Evolutionary conservation across 73 alveolate species (phyloP).

Genomic region (Tetrahymena elliotti): DNA sequence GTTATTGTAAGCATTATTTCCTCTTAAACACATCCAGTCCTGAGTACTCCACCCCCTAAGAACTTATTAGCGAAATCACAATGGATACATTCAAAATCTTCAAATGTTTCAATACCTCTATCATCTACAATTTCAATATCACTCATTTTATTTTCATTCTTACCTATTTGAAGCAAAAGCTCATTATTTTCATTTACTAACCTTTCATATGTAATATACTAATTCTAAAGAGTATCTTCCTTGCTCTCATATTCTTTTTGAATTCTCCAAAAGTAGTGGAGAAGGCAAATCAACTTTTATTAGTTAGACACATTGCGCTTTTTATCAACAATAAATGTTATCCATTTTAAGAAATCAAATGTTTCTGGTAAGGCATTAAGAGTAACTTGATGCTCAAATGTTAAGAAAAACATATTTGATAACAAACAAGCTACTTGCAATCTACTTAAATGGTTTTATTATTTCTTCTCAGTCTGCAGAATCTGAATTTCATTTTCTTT

Average conservation of each 20-base stretch:
- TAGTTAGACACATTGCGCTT: neutral
- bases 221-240: neutral
- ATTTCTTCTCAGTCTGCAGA: neutral
- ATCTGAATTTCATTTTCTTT: neutral
- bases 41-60: slow-evolving; percentile 91
- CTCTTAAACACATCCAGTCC: slow-evolving; percentile 85
- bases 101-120: neutral
- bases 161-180: neutral
- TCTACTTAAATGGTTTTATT: neutral
- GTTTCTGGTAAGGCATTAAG: neutral
- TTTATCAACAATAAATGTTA: neutral
- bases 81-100: neutral
- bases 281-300: neutral
- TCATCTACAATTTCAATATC: neutral
- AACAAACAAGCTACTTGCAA: neutral
- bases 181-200: neutral
- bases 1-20: slow-evolving; percentile 77
- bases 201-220: neutral
- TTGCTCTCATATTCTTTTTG: neutral
- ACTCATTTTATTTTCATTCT: neutral
- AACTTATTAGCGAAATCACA: slow-evolving; percentile 85
- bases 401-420: neutral
- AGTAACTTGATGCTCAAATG: neutral
- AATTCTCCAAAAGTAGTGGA: neutral
- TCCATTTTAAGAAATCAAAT: neutral